phyloP scores from a whole-genome alignment of 805 yeast genomes.

The Candida jianshihensis region DNA sequence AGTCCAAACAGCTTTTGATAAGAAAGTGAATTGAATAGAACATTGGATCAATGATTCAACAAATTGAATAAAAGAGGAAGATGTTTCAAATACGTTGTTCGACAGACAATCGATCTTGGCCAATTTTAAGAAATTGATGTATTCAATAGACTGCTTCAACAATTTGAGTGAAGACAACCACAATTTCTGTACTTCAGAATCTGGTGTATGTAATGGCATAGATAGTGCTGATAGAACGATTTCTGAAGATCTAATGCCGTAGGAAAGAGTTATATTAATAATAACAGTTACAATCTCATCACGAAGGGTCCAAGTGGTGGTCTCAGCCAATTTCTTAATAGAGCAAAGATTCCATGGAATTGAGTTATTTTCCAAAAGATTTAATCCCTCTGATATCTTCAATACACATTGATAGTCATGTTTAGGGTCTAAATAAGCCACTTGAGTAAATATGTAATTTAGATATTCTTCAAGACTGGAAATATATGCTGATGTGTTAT shows the following conservation, averaged over 20 bases:
- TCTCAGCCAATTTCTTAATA: background rate
- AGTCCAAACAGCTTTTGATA: slow-evolving; percentile 23
- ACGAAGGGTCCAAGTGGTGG: slow-evolving; percentile 10
- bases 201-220: background rate
- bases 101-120: background rate
- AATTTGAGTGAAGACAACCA: slow-evolving; percentile 17
- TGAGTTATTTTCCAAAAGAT: background rate
- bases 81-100: slow-evolving; percentile 6
- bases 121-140: slow-evolving; percentile 8
- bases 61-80: slow-evolving; percentile 4
- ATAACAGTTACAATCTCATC: slow-evolving; percentile 15
- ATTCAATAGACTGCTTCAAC: slow-evolving; percentile 13
- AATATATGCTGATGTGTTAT: slow-evolving; percentile 4
- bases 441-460: slow-evolving; percentile 1
- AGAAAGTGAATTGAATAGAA: slow-evolving; percentile 24
- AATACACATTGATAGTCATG: slow-evolving; percentile 2
- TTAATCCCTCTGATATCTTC: background rate
- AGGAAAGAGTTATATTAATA: slow-evolving; percentile 8
- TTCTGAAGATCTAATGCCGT: slow-evolving; percentile 10
- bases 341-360: slow-evolving; percentile 15
- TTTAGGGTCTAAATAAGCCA: too few species aligned
- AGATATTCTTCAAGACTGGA: slow-evolving; percentile 8
- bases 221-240: slow-evolving; percentile 3
- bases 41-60: slow-evolving; percentile 9
- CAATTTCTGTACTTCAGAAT: slow-evolving; percentile 3